Conservation (phyloP, 495 filamentous ascomycete species). For the Hypoxylon perforatum region DNA sequence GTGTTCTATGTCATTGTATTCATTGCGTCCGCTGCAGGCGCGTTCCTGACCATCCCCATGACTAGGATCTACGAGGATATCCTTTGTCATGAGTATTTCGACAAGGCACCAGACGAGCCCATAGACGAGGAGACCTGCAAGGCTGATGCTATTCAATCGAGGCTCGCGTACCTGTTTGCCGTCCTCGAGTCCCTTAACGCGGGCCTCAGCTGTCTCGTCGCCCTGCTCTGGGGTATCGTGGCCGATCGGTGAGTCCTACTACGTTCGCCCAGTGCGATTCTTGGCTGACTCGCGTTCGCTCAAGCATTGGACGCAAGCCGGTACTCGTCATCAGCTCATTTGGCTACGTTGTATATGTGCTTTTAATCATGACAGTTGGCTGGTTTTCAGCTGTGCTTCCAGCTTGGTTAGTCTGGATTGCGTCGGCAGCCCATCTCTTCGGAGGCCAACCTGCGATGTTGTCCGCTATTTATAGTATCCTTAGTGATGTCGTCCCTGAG, state of each 20-base stretch:
- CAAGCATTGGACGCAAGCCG: constrained; percentile 59
- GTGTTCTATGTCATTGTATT: constrained; percentile 35
- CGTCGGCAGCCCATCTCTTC: constrained; percentile 61
- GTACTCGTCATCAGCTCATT: constrained; percentile 50
- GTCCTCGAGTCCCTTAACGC: constrained; percentile 33
- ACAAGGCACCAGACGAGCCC: constrained; percentile 26
- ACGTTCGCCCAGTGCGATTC: not conserved
- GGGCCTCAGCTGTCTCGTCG: constrained; percentile 38
- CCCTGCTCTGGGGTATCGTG: constrained; percentile 43
- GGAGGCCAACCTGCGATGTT: constrained; percentile 63
- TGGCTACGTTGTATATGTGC: constrained; percentile 49
- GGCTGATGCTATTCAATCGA: constrained; percentile 45
- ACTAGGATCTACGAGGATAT: constrained; percentile 55
- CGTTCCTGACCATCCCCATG: constrained; percentile 40
- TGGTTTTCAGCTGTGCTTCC: constrained; percentile 58
- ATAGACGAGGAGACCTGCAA: constrained; percentile 52
- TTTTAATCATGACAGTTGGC: constrained; percentile 52
- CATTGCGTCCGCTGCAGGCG: constrained; percentile 27
- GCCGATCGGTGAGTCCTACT: constrained; percentile 41
- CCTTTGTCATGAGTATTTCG: constrained; percentile 50
- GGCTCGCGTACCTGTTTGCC: constrained; percentile 50
- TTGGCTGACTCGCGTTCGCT: constrained; percentile 3
- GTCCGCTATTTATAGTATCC: constrained; percentile 66
- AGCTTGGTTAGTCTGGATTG: constrained; percentile 63
- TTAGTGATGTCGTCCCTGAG: constrained; percentile 67